Base-by-base conservation (phyloP, 2,329 filamentous ascomycete genomes). In the Beauveria bassiana region DNA sequence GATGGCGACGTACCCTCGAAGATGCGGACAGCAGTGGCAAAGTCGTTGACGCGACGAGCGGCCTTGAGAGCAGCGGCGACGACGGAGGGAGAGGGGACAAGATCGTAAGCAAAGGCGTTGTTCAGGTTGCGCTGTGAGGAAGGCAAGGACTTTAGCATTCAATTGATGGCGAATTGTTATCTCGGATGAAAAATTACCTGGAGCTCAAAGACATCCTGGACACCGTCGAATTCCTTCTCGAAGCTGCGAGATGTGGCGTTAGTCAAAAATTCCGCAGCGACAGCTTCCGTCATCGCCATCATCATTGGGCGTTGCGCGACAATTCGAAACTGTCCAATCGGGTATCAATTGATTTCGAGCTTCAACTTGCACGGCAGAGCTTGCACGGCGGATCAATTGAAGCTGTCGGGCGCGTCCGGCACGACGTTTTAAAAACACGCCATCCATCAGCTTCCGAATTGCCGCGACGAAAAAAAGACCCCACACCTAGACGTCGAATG, bases 61-160 rank as follows among this genome's bases (percentile, higher is more conserved):
- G 95, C 95, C 79, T 89, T 92, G 71, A 99, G 86, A 67, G 95
- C 95, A 71, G 95, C 93, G 71, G 86, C 86, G 77, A 97, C 85
- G 74, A 99, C 95, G 69, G 90, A 86, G 67, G 93, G 87, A 50
- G 93, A 95, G 73, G 96, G 95, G 68, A 99, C 95, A 73, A 99
- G 89, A 87, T 99, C 95, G 88, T 99, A 99, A 74, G 95, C 95
- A 81, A 99, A 99, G 76, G 92, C 93, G 82, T 99, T 99, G 88
- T 99, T 99, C 74, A 96, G 84, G 83, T 96, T 96, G 78, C 92
- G 90, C 82, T 85, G 70, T 63, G 57, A 26, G 12, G 2, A 45
- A 46, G 60, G 62, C 51, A 49, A 22, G 18, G 9, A 9, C 3
- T 7, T 61, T 24, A 61, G 59, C 22, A n/a, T 54, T 28, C 42